Conservation (phyloP, 2,329 filamentous ascomycete genomes). For the Neospermospora avenae region DNA sequence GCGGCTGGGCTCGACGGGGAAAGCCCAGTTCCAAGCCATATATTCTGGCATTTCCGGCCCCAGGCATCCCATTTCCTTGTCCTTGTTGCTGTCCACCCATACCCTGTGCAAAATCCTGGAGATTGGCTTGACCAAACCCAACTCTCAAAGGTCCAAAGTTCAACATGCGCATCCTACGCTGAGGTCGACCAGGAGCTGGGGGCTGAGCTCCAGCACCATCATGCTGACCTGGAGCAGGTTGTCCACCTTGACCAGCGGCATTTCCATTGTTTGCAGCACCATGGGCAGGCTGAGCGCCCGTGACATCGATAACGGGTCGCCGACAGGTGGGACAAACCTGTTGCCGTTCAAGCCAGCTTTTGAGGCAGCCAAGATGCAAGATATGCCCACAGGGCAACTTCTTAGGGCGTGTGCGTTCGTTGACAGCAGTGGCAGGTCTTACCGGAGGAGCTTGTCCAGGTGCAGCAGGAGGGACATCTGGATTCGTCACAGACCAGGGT, state of each 20-base stretch:
- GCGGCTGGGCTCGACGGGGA: conserved; percentile 28
- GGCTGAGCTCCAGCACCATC: conserved; percentile 37
- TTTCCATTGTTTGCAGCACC: conserved; percentile 27
- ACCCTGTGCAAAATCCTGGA: conserved; percentile 65
- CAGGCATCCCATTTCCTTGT: conserved; percentile 33
- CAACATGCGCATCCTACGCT: conserved; percentile 55
- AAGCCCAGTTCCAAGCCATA: conserved; percentile 37
- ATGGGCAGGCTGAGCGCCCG: conserved; percentile 34
- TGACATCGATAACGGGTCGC: conserved; percentile 65
- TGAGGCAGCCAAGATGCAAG: conserved; percentile 87
- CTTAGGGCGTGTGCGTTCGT: conserved; percentile 85
- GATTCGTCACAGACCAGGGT: conserved; percentile 59
- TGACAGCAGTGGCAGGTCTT: conserved; percentile 45
- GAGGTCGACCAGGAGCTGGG: conserved; percentile 35
- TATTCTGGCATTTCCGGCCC: conserved; percentile 29
- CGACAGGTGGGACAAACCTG: conserved; percentile 96
- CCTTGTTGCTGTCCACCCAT: conserved; percentile 47
- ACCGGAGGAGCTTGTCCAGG: conserved; percentile 35
- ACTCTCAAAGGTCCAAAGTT: conserved; percentile 73
- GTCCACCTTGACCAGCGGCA: conserved; percentile 28
- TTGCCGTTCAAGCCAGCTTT: conserved; percentile 95
- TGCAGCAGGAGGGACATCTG: conserved; percentile 40
- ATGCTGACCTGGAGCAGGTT: conserved; percentile 37
- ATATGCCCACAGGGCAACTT: conserved; percentile 97
- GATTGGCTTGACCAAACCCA: conserved; percentile 64